Base-by-base conservation (phyloP, 176 grass and related monocot genomes). In the Cenchrus fungigraminus region DNA sequence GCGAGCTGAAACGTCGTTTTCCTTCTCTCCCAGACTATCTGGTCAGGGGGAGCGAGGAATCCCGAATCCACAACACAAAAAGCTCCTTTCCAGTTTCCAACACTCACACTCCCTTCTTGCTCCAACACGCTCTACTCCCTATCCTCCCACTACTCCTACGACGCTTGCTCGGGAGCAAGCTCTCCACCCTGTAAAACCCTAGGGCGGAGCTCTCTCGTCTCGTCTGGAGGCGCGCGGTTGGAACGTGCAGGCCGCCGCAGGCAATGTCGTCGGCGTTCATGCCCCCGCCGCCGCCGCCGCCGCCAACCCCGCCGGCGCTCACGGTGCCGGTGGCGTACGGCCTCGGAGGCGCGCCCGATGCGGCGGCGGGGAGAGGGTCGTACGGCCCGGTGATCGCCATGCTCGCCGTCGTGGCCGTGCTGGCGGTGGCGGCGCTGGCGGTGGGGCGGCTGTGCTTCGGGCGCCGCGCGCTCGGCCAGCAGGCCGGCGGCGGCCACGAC, bases 321-420 rank as follows among this genome's bases (percentile, higher is more conserved):
- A 65, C 77, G 83, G 77, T 83, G 51, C 85, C 84, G 15, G 71
- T 60, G 19, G 59, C 53, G 78, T 79, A 17, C 88, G 34, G 72
- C 16, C 17, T 54, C 7, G 81, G 44, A 40, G 63, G 63, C 51
- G 51, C 14, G 17, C 15, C 53, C 25, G 65, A 76, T 7, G 50
- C 37, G 62, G 3, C 84, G 54, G 68, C 59, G 1, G 74, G 37
- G 32, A 79, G 60, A 11, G 92, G 83, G 0, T 91, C 93, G 7
- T 89, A 90, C 57, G 93, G 93, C 9, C 83, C 93, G 66, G 76
- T 95, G 83, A 92, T 95, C 90, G 88, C 82, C 5, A 89, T 95
- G 79, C 85, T 95, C 11, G 87, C 82, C 25, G 65, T 90, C 79
- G 80, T 95, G 17, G 82, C 76, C n/a, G 74, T 95, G 82, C 85